phyloP scores from a whole-genome alignment of 1,284 basidiomycete species.

The Stereum hirsutum region DNA sequence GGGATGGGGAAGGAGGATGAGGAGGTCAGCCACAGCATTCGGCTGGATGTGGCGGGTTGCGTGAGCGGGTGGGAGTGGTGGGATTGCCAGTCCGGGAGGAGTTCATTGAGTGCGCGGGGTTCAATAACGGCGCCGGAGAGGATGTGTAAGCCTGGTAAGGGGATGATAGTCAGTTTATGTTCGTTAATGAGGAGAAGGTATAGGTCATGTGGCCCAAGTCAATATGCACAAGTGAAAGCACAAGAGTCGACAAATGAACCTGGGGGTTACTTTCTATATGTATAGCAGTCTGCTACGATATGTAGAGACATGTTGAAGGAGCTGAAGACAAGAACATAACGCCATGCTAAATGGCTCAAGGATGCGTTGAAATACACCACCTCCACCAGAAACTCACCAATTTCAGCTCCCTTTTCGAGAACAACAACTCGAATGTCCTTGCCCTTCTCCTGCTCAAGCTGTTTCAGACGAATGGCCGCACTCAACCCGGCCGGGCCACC shows the following conservation, averaged over 20 bases:
- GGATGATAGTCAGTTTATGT: not conserved
- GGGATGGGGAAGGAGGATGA: constrained; percentile 77
- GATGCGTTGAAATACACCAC: not conserved
- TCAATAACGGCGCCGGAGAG: constrained; percentile 96
- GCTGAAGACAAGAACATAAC: not conserved
- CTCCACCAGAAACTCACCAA: too few species aligned
- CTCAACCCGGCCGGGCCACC: constrained; percentile 92
- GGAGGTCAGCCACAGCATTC: constrained; percentile 84
- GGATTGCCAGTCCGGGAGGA: constrained; percentile 81
- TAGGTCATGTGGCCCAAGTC: not conserved
- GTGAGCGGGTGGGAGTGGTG: constrained; percentile 55
- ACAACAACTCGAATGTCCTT: constrained; percentile 88
- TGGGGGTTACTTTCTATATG: too few species aligned
- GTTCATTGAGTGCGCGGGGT: constrained; percentile 85
- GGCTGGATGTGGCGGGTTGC: constrained; percentile 72
- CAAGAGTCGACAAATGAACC: too few species aligned
- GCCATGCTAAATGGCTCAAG: not conserved
- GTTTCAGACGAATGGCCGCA: constrained; percentile 95
- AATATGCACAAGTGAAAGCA: not conserved
- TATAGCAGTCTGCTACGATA: too few species aligned
- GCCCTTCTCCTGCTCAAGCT: constrained; percentile 77
- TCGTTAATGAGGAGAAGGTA: not conserved
- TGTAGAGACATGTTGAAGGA: not conserved
- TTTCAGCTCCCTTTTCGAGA: constrained; percentile 91
- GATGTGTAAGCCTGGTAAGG: constrained; percentile 76